Conservation (phyloP, 306 rosid genomes). For the Erythrophleum fordii region DNA sequence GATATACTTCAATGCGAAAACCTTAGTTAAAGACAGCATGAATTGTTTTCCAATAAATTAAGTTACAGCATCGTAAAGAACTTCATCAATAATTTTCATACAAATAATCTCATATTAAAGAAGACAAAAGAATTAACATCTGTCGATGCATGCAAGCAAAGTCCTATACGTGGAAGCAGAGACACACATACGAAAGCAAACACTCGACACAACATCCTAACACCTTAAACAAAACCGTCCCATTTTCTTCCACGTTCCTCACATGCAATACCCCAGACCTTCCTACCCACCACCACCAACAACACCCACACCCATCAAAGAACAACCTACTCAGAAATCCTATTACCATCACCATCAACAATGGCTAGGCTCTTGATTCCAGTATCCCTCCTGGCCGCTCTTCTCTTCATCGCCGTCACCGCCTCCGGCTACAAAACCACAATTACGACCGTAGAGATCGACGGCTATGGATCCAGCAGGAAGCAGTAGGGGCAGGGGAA, state of each 20-base stretch:
- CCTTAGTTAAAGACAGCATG: too few relatives aligned
- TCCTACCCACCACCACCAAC: background rate
- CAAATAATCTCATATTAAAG: too few relatives aligned
- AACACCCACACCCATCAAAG: background rate
- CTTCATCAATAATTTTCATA: too few relatives aligned
- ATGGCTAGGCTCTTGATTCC: conserved; percentile 21
- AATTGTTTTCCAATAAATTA: too few relatives aligned
- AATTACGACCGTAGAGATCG: conserved; percentile 25
- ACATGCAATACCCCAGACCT: conserved; percentile 30
- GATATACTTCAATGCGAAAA: too few relatives aligned
- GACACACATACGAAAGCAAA: background rate
- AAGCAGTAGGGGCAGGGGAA: background rate
- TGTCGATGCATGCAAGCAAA: background rate
- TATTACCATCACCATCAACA: background rate
- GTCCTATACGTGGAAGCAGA: conserved; percentile 31
- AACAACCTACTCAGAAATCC: background rate
- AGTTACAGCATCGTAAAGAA: too few relatives aligned
- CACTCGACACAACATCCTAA: conserved; percentile 29
- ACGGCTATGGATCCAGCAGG: background rate
- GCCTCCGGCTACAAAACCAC: conserved; percentile 27
- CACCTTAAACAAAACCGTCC: background rate
- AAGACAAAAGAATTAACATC: background rate
- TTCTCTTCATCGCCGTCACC: background rate
- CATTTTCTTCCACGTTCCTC: conserved; percentile 36
- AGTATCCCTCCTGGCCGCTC: conserved; percentile 17